These are phyloP conservation scores for Diaporthe velutina DNA, from an alignment of 2,329 filamentous ascomycete species.

Conservation along the genomic window DNA sequence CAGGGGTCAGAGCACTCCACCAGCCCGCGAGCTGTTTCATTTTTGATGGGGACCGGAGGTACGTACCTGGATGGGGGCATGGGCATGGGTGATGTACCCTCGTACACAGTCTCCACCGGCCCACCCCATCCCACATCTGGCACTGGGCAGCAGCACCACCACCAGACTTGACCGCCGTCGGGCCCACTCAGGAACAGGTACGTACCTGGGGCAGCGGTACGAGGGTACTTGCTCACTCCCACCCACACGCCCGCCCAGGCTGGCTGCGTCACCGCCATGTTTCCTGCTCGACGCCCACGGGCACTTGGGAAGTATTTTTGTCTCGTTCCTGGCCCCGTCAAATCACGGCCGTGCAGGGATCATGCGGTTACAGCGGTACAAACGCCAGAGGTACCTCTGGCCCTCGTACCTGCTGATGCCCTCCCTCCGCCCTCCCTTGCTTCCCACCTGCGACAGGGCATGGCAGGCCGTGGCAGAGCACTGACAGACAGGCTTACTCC, in stretches of 20 bases:
- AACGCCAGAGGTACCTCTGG: constrained; percentile 35
- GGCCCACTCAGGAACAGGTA: constrained; percentile 29
- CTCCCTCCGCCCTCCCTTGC: constrained; percentile 32
- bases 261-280: constrained; percentile 40
- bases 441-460: constrained; percentile 35
- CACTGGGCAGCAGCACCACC: constrained; percentile 17
- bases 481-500: constrained; percentile 32
- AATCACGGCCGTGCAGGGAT: constrained; percentile 39
- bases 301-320: constrained; percentile 34
- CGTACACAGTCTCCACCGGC: constrained; percentile 17
- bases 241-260: constrained; percentile 18
- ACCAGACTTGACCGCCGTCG: constrained; percentile 23
- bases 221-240: constrained; percentile 26
- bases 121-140: constrained; percentile 20
- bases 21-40: constrained; percentile 35
- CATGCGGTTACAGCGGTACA: constrained; percentile 40
- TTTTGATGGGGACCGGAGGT: constrained; percentile 18
- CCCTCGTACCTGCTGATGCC: constrained; percentile 34
- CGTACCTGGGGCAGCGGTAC: constrained; percentile 29
- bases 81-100: not conserved
- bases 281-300: constrained; percentile 22
- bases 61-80: not conserved
- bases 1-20: constrained; percentile 32
- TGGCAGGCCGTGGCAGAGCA: constrained; percentile 25
- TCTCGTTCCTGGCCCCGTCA: constrained; percentile 39